phyloP scores from a whole-genome alignment of 768 basidiomycete genomes.

The Leccinum olivaceopallidum region DNA sequence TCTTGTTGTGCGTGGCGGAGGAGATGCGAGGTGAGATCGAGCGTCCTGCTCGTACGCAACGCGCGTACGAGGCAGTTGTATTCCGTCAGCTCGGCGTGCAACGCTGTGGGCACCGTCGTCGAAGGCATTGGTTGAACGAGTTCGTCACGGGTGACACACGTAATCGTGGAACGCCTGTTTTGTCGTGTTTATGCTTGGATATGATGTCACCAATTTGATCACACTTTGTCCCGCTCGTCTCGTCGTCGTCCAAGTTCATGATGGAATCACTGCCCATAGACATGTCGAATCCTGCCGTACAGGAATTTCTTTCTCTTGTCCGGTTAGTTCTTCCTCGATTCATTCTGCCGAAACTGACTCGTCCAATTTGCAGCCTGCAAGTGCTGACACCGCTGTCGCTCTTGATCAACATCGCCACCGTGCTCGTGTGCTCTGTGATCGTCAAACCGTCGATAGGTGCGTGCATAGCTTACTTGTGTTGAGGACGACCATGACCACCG shows the following conservation, averaged over 20 bases:
- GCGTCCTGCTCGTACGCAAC: constrained; percentile 54
- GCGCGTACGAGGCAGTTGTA: constrained; percentile 67
- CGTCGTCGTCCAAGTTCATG: background rate
- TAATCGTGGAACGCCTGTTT: constrained; percentile 3
- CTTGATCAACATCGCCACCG: constrained; percentile 73
- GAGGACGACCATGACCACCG: background rate
- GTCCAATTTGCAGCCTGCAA: constrained; percentile 54
- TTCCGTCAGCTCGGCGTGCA: constrained; percentile 67
- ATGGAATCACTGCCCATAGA: constrained; percentile 65
- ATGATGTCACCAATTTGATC: constrained; percentile 17
- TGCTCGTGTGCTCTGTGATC: constrained; percentile 67
- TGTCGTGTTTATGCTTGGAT: constrained; percentile 6
- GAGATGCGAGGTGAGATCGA: constrained; percentile 60
- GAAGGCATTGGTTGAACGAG: background rate
- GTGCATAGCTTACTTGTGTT: constrained; percentile 4
- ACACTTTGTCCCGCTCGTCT: background rate
- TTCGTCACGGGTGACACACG: background rate
- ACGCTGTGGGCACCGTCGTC: constrained; percentile 45
- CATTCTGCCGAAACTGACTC: background rate
- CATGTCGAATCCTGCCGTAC: constrained; percentile 57
- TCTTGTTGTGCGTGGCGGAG: constrained; percentile 27
- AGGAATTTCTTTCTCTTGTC: constrained; percentile 65
- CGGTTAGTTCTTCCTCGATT: constrained; percentile 37
- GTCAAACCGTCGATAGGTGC: constrained; percentile 63
- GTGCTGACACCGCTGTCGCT: constrained; percentile 85